Percentiles rank a stretch among this genome's conserved stretches.
Conservation (phyloP, 1,139 yeast genomes). For the Zygosaccharomyces sapae region DNA sequence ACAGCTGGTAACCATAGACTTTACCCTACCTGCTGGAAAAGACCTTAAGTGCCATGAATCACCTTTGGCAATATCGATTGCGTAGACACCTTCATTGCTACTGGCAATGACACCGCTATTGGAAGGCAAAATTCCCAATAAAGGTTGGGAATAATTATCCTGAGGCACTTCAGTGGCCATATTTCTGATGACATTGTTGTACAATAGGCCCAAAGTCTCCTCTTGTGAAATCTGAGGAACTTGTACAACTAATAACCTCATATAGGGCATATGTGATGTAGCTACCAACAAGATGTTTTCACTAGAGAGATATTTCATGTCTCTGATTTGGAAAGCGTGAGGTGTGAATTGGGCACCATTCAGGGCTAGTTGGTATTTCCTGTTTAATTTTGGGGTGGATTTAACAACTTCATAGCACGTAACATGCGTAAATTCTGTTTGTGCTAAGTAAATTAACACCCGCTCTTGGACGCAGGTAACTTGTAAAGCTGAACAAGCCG, state of each 20-base stretch:
- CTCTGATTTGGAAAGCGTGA: constrained; percentile 60
- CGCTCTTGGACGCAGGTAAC: constrained; percentile 22
- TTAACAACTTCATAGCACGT: constrained; percentile 43
- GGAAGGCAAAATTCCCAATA: constrained; percentile 42
- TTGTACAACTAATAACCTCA: constrained; percentile 54
- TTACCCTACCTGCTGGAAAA: constrained; percentile 45
- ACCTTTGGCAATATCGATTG: constrained; percentile 47
- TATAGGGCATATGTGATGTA: constrained; percentile 72
- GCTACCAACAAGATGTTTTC: constrained; percentile 46
- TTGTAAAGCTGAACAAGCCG: constrained; percentile 51
- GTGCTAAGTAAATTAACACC: constrained; percentile 50
- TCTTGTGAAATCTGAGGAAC: constrained; percentile 36
- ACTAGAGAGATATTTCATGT: constrained; percentile 37
- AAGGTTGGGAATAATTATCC: constrained; percentile 61
- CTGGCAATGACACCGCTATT: constrained; percentile 57
- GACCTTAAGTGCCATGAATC: constrained; percentile 34
- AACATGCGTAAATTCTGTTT: constrained; percentile 54
- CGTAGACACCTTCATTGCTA: constrained; percentile 68
- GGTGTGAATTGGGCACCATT: constrained; percentile 75
- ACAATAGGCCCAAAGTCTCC: constrained; percentile 19
- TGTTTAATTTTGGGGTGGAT: constrained; percentile 27
- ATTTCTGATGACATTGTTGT: constrained; percentile 51
- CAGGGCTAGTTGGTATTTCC: constrained; percentile 51
- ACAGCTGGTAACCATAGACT: constrained; percentile 40
- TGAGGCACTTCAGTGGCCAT: constrained; percentile 63